Conservation (phyloP, 345 rosid species). For the Citrus hindsii region DNA sequence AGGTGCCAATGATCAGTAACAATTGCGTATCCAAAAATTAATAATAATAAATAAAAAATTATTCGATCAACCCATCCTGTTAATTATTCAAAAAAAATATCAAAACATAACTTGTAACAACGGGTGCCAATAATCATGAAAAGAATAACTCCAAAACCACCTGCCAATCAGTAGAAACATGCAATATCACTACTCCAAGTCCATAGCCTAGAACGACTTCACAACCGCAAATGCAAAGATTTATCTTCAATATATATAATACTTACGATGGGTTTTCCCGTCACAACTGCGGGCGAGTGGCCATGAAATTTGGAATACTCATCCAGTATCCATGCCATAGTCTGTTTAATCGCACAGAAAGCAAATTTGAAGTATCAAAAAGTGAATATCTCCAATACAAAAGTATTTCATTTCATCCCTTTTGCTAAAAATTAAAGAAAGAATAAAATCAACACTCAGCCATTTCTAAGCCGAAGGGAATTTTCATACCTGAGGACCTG, state of each 20-base stretch:
- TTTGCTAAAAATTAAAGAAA: neutral
- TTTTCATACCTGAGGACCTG: slow-evolving; percentile 75
- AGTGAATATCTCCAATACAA: neutral
- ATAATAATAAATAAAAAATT: too few relatives aligned
- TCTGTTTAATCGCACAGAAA: slow-evolving; percentile 40
- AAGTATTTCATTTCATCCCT: neutral
- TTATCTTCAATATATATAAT: neutral
- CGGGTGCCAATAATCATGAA: neutral
- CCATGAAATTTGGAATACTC: slow-evolving; percentile 97
- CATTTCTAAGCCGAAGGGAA: neutral
- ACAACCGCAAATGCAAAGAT: neutral
- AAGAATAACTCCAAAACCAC: neutral
- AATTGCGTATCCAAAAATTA: neutral
- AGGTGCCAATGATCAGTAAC: neutral
- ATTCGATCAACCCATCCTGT: neutral
- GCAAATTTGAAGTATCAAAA: neutral
- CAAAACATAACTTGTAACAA: neutral
- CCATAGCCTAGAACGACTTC: neutral
- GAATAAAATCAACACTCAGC: neutral
- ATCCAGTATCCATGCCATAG: slow-evolving; percentile 99
- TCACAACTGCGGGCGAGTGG: slow-evolving; percentile 88
- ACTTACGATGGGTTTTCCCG: slow-evolving; percentile 89
- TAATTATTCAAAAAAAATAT: neutral
- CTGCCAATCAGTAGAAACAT: neutral
- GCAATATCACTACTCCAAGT: neutral